Percentiles rank a stretch among this genome's conserved stretches.
Conservation (phyloP, 2,329 filamentous ascomycete genomes). For the Penicillium palitans region DNA sequence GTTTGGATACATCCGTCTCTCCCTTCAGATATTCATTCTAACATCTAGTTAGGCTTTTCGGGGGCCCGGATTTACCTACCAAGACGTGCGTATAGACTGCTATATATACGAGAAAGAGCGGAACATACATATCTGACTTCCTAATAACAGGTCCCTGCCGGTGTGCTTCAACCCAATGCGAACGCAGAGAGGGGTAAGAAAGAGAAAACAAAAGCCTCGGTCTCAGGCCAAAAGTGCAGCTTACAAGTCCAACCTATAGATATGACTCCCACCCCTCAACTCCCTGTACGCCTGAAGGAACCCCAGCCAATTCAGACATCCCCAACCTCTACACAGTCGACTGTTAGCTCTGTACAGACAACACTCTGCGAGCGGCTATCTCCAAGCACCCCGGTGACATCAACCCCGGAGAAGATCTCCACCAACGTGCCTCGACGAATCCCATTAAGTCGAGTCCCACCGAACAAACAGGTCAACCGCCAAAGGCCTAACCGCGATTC, state of each 20-base stretch:
- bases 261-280: not conserved
- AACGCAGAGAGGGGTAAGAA: not conserved
- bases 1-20: slow-evolving; percentile 2
- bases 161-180: not conserved
- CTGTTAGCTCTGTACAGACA: not conserved
- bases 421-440: not conserved
- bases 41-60: not conserved
- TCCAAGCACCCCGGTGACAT: not conserved
- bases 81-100: not conserved
- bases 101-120: not conserved
- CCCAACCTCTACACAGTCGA: not conserved
- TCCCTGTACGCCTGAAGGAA: not conserved
- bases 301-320: not conserved
- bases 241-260: not conserved
- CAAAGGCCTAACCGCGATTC: not conserved
- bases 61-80: not conserved
- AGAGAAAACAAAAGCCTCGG: not conserved
- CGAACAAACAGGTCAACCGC: not conserved
- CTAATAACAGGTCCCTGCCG: not conserved
- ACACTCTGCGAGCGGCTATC: not conserved
- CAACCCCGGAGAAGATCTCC: not conserved
- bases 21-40: not conserved
- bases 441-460: not conserved
- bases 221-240: not conserved
- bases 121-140: not conserved